These are phyloP conservation scores for Carnegiea gigantea DNA, from an alignment of 179 eudicot genomes.

Conservation along the genomic window DNA sequence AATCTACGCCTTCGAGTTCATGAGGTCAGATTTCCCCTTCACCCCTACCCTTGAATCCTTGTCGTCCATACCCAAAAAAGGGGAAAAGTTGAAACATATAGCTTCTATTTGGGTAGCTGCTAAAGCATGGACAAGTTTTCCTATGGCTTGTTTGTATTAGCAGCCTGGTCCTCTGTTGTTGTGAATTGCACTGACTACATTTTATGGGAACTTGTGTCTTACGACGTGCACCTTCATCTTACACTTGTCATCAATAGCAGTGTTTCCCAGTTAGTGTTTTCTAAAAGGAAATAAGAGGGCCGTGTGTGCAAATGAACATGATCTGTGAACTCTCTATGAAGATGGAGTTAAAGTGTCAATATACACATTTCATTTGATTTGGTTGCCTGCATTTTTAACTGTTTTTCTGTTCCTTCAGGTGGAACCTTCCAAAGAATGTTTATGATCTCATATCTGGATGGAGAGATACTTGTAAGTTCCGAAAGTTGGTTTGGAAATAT, in stretches of 20 bases:
- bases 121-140: background rate
- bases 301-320: background rate
- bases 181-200: background rate
- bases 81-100: too few relatives aligned
- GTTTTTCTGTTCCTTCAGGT: constrained; percentile 41
- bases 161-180: background rate
- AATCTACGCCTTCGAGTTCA: too few relatives aligned
- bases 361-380: background rate
- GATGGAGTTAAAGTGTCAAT: background rate
- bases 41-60: too few relatives aligned
- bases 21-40: too few relatives aligned
- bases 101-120: background rate
- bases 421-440: constrained; percentile 71
- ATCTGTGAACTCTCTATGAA: background rate
- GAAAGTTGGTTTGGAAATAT: background rate
- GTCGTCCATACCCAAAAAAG: background rate
- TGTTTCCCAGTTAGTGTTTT: background rate
- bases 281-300: background rate
- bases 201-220: background rate
- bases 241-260: background rate
- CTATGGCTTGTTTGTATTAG: background rate
- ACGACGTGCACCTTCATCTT: background rate
- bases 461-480: constrained; percentile 76
- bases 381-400: background rate
- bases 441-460: constrained; percentile 94